Evolutionary conservation across 176 grass and related monocot species (phyloP).

Genomic region (Eragrostis curvula): DNA sequence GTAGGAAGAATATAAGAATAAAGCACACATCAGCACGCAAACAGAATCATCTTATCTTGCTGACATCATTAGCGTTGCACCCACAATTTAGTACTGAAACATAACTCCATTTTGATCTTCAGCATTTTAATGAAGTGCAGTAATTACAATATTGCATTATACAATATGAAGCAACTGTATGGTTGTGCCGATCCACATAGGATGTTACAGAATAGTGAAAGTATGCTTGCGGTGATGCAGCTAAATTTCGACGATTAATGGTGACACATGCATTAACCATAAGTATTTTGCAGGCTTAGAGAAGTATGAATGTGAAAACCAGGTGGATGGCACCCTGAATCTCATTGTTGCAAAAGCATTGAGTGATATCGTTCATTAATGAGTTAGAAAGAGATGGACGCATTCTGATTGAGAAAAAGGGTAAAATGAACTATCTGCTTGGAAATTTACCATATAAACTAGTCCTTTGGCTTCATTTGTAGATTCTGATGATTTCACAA

Average conservation of each 20-base stretch:
- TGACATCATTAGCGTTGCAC: background rate
- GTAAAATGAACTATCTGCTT: background rate
- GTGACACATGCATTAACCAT: background rate
- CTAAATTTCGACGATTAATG: background rate
- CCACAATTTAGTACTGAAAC: background rate
- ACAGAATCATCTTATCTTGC: background rate
- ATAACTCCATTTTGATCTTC: background rate
- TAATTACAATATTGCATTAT: background rate
- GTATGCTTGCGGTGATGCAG: background rate
- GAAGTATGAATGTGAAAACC: background rate
- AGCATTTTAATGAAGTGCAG: background rate
- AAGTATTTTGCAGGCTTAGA: background rate
- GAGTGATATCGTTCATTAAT: background rate
- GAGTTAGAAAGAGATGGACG: background rate
- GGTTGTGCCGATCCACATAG: background rate
- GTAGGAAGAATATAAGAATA: background rate
- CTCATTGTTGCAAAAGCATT: background rate
- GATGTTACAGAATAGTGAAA: background rate
- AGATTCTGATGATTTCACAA: constrained; percentile 52
- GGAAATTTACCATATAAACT: constrained; percentile 54
- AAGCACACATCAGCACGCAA: background rate
- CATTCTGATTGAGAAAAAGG: background rate
- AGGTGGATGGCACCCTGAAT: background rate
- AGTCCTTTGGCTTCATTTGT: constrained; percentile 43
- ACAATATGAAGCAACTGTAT: no score